A percentile compares a stretch with the other conserved stretches of the same genome.
These are phyloP conservation scores for Ascochyta clinopodiicola DNA, from an alignment of 2,329 filamentous ascomycete genomes.

Conservation along the genomic window DNA sequence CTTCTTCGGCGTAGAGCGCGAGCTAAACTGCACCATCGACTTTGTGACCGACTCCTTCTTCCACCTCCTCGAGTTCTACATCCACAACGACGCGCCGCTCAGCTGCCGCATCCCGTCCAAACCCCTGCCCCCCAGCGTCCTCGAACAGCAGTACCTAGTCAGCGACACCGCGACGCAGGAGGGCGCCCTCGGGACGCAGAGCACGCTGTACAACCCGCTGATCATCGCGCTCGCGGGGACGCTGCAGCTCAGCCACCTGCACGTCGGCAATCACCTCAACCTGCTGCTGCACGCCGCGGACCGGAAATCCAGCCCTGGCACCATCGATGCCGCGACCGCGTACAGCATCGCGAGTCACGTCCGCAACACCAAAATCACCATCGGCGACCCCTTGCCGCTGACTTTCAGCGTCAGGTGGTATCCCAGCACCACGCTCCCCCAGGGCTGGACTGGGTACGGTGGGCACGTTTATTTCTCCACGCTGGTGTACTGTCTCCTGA, in stretches of 20 bases:
- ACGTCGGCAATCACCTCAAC: conserved; percentile 89
- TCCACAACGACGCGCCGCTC: conserved; percentile 93
- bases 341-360: conserved; percentile 77
- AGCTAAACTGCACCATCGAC: conserved; percentile 83
- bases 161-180: conserved; percentile 50
- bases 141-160: conserved; percentile 39
- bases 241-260: conserved; percentile 81
- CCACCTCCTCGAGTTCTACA: conserved; percentile 93
- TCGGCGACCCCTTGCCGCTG: conserved; percentile 83
- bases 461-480: conserved; percentile 60
- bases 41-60: conserved; percentile 81
- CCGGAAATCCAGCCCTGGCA: conserved; percentile 63
- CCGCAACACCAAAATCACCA: conserved; percentile 72
- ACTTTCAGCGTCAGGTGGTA: conserved; percentile 88
- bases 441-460: conserved; percentile 59
- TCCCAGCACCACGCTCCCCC: conserved; percentile 72
- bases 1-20: conserved; percentile 79
- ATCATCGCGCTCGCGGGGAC: conserved; percentile 90
- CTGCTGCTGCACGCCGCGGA: conserved; percentile 78
- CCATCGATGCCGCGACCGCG: conserved; percentile 84
- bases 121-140: conserved; percentile 60
- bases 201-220: conserved; percentile 72
- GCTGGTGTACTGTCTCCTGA: conserved; percentile 57
- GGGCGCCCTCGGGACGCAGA: conserved; percentile 44
- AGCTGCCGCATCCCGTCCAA: conserved; percentile 87